phyloP scores from a whole-genome alignment of 1,139 yeast genomes.

The Taiozyma sp. region DNA sequence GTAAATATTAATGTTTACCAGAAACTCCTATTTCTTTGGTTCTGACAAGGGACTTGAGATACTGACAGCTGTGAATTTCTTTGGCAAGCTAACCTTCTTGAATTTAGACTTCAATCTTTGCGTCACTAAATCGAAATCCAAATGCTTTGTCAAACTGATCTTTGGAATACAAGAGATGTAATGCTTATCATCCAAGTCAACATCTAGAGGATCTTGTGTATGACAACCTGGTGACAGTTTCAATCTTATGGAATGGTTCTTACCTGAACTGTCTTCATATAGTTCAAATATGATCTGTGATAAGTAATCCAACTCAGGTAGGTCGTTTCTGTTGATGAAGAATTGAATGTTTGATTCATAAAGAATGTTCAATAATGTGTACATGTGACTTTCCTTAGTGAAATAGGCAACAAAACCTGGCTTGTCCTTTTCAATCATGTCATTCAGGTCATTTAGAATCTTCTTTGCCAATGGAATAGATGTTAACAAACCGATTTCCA shows the following conservation, averaged over 20 bases:
- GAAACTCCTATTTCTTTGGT: slow-evolving; percentile 9
- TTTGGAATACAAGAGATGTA: slow-evolving; percentile 95
- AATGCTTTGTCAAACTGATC: slow-evolving; percentile 83
- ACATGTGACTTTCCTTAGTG: slow-evolving; percentile 96
- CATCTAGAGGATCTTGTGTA: slow-evolving; percentile 95
- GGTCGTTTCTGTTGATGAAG: slow-evolving; percentile 88
- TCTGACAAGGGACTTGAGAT: slow-evolving; percentile 55
- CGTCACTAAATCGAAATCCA: slow-evolving; percentile 87
- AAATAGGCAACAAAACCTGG: slow-evolving; percentile 88
- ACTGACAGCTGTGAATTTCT: slow-evolving; percentile 86
- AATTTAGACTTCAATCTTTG: slow-evolving; percentile 81
- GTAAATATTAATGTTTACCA: neutral
- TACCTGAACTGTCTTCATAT: slow-evolving; percentile 73
- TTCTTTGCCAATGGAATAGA: slow-evolving; percentile 92
- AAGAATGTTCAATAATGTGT: slow-evolving; percentile 84
- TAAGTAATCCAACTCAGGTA: slow-evolving; percentile 93
- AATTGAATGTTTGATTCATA: slow-evolving; percentile 95
- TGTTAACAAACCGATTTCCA: slow-evolving; percentile 92
- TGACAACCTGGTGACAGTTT: slow-evolving; percentile 97
- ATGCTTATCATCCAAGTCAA: slow-evolving; percentile 93
- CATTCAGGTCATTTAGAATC: slow-evolving; percentile 73
- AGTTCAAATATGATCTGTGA: slow-evolving; percentile 94
- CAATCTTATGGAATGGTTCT: slow-evolving; percentile 83
- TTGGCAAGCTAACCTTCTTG: slow-evolving; percentile 84
- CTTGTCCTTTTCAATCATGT: slow-evolving; percentile 69